phyloP scores from a whole-genome alignment of 106 monocot species.

The Chionographis japonica region DNA sequence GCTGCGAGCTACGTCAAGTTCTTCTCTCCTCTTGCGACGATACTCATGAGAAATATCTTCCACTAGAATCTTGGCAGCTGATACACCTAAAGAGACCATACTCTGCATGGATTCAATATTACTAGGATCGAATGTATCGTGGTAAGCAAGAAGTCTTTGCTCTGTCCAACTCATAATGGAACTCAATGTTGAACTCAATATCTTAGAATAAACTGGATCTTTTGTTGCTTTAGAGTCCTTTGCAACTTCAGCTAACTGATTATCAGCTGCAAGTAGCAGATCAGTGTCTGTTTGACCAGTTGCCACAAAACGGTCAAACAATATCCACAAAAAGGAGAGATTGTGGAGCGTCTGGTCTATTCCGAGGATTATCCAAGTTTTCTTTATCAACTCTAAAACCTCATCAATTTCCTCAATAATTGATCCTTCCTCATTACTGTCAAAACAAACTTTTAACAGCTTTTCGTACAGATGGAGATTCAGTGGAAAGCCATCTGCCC shows the following conservation, averaged over 20 bases:
- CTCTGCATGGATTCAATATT: constrained; percentile 85
- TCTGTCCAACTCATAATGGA: constrained; percentile 95
- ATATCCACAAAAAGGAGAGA: constrained; percentile 75
- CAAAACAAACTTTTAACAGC: constrained; percentile 82
- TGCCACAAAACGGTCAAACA: constrained; percentile 65
- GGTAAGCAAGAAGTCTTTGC: constrained; percentile 90
- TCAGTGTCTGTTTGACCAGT: constrained; percentile 69
- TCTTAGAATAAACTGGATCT: constrained; percentile 74
- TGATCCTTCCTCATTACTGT: constrained; percentile 69
- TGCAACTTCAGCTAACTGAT: constrained; percentile 74
- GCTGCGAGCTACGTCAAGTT: constrained; percentile 82
- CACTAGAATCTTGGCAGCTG: constrained; percentile 74
- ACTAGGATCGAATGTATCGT: constrained; percentile 70
- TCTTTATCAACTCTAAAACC: constrained; percentile 83
- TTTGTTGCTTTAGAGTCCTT: constrained; percentile 84
- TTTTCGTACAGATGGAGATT: constrained; percentile 84
- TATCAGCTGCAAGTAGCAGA: constrained; percentile 80
- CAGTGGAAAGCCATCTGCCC: constrained; percentile 92
- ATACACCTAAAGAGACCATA: constrained; percentile 83
- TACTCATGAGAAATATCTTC: constrained; percentile 95
- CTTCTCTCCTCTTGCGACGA: constrained; percentile 69
- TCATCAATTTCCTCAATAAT: constrained; percentile 91
- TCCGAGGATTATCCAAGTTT: constrained; percentile 90
- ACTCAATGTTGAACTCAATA: constrained; percentile 76
- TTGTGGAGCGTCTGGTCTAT: constrained; percentile 81